Evolutionary conservation across 179 eudicot genomes (phyloP).

Genomic region (Camellia oleifera): DNA sequence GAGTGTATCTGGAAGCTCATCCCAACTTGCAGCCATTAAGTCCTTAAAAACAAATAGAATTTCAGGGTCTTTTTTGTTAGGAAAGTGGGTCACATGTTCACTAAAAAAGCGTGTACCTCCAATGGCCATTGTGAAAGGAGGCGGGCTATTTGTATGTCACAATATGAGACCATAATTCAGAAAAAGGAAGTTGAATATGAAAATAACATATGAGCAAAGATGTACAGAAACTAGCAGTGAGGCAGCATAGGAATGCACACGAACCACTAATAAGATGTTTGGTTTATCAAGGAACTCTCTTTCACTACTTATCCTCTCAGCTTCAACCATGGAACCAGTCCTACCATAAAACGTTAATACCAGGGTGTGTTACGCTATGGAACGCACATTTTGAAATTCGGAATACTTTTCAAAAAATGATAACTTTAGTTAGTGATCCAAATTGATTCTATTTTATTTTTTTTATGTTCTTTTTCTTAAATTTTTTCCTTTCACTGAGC

Average conservation of each 20-base stretch:
- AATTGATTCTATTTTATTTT: no score
- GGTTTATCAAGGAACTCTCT: background rate
- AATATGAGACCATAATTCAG: conserved; percentile 2
- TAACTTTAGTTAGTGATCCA: no score
- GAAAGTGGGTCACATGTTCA: conserved; percentile 53
- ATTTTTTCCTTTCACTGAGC: no score
- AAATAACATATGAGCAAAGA: background rate
- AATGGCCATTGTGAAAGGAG: conserved; percentile 38
- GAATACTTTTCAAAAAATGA: no score
- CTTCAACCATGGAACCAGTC: background rate
- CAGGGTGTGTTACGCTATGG: no score
- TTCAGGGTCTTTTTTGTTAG: conserved; percentile 67
- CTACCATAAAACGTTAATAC: no score
- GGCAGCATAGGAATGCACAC: background rate
- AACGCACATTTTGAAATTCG: no score
- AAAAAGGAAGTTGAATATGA: background rate
- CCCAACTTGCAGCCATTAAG: conserved; percentile 82
- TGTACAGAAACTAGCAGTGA: background rate
- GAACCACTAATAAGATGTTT: background rate
- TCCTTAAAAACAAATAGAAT: conserved; percentile 60
- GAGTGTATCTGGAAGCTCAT: conserved; percentile 61
- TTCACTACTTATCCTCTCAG: background rate
- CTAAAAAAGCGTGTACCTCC: conserved; percentile 64
- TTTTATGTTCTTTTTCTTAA: no score
- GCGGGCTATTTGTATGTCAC: conserved; percentile 32